phyloP scores from a whole-genome alignment of 2,329 filamentous ascomycete genomes.

The Calonectria fujianensis region DNA sequence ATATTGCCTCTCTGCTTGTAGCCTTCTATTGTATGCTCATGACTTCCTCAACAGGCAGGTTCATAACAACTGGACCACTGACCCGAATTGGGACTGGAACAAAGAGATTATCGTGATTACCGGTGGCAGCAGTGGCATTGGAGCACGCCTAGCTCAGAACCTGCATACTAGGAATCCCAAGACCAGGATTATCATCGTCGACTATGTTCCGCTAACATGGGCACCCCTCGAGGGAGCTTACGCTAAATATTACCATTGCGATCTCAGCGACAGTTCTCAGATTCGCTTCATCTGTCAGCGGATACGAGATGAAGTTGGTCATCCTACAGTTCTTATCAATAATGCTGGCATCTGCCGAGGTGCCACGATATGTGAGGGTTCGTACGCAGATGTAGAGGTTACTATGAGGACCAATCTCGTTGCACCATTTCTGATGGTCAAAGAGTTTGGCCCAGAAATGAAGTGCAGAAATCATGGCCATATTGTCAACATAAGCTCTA shows the following conservation, averaged over 20 bases:
- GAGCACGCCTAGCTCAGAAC: constrained; percentile 44
- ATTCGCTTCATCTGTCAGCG: constrained; percentile 55
- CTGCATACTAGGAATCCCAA: too few relatives aligned
- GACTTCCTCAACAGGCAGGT: constrained; percentile 25
- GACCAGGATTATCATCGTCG: constrained; percentile 59
- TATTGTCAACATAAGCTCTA: constrained; percentile 76
- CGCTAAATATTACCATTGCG: constrained; percentile 59
- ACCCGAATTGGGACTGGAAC: constrained; percentile 30
- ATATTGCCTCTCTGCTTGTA: too few relatives aligned
- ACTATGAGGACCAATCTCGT: constrained; percentile 70
- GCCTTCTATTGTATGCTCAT: too few relatives aligned
- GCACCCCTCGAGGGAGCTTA: constrained; percentile 43
- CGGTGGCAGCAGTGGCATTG: constrained; percentile 62
- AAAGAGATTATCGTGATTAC: constrained; percentile 40
- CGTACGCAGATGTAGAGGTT: constrained; percentile 55
- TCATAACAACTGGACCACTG: constrained; percentile 18
- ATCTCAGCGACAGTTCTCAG: constrained; percentile 58
- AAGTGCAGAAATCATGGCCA: constrained; percentile 76
- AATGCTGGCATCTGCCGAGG: constrained; percentile 59
- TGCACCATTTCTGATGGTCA: constrained; percentile 74
- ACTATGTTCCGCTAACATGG: constrained; percentile 58
- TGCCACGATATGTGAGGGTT: constrained; percentile 55
- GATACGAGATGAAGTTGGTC: constrained; percentile 59
- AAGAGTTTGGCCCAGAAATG: constrained; percentile 78
- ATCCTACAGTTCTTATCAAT: constrained; percentile 62